Conservation (phyloP, 148 eudicot species). For the Rhododendron ovatum region DNA sequence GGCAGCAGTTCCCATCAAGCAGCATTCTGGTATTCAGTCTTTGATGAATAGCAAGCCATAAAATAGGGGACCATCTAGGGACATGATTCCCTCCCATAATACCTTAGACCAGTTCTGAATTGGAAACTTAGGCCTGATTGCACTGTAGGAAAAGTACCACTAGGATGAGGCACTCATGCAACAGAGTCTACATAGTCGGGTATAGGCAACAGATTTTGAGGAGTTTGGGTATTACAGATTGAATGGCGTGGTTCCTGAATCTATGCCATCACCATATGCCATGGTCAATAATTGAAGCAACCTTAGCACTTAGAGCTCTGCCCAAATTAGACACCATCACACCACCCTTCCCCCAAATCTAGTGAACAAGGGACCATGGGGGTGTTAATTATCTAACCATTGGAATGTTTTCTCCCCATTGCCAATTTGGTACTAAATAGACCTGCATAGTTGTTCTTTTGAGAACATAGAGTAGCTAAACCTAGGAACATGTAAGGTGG, state of each 20-base stretch:
- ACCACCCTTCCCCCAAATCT: too few relatives aligned
- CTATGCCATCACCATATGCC: not conserved
- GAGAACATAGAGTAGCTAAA: not conserved
- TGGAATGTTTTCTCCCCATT: not conserved
- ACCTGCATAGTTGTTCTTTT: not conserved
- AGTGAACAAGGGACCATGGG: too few relatives aligned
- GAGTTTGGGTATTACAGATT: too few relatives aligned
- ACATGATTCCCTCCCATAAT: not conserved
- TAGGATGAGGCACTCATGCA: not conserved
- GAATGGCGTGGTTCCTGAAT: too few relatives aligned
- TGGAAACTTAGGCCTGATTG: not conserved
- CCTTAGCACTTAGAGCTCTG: not conserved
- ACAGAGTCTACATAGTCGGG: not conserved
- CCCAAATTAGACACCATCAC: not conserved
- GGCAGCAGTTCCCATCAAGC: not conserved
- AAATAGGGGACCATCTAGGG: not conserved
- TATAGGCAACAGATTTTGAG: not conserved
- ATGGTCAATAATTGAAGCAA: not conserved
- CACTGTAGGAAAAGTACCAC: not conserved
- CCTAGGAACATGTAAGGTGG: not conserved
- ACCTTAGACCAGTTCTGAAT: not conserved
- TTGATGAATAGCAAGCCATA: not conserved
- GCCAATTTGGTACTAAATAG: not conserved
- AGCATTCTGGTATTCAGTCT: not conserved
- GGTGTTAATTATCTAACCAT: too few relatives aligned